Evolutionary conservation across 2,329 filamentous ascomycete species (phyloP), one percentile per base, ranked within the genome.

Genomic region (Cordyceps fumosorosea): DNA sequence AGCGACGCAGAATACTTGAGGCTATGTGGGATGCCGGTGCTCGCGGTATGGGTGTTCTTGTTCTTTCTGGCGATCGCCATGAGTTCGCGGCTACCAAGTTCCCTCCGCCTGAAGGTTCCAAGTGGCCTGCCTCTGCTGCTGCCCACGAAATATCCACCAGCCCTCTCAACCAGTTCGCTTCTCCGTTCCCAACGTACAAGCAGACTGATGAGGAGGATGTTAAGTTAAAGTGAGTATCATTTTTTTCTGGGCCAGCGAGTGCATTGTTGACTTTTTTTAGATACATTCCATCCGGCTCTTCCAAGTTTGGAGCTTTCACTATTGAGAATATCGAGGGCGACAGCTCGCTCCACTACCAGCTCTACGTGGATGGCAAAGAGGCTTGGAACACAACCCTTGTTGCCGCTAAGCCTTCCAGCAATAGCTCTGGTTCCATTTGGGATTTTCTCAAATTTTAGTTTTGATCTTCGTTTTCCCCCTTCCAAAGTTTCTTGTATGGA

Each of bases 131-230:
- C 55, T 81, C 76, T 48, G 83, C 85, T 1, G 81, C 87, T 0
- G 89, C 96, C 0, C 89, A 96, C 69, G 95, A 99, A 73, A 98
- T 97, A 74, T 95, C 90, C 26, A 92, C 89, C 0, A 95, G 90
- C 60, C 95, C 95, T 0, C 73, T 99, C 57, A 96, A 88, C 72
- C 96, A 98, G 81, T 99, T 99, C 72, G 96, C 95, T 67, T 83
- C 95, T 5, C 95, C 95, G 0, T 77, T 93, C 26, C 83, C 88
- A 2, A 93, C 91, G 0, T 99, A 98, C 74, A 81, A 80, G 67
- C 91, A 97, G 74, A 84, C 82, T 1, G 91, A 96, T 67, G 82
- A 87, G 1, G 86, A 93, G 67, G 95, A 98, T 75, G 84, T 96
- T 12, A 82, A 88, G 71, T 81, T 98, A 66, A 91, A 93, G 85